Base-by-base conservation (phyloP, 2,329 filamentous ascomycete species). In the Penicillium sp. region DNA sequence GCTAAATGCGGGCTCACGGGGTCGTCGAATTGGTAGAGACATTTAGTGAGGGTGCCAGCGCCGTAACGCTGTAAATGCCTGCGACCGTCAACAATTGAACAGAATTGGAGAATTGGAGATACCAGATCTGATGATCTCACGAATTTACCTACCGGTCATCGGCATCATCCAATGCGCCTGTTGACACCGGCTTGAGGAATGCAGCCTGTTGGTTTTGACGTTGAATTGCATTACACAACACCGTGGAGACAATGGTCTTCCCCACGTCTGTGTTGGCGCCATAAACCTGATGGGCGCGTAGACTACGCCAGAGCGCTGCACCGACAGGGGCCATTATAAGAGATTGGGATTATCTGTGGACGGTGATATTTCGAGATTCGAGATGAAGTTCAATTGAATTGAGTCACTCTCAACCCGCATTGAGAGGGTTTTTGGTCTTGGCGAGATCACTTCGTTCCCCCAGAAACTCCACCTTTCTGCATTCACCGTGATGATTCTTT, bases 231-330 rank as follows among this genome's bases (percentile, higher is more conserved):
- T 83, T 85, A 69, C 84, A 88, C 3, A 95, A 77, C 11, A 91
- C 73, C 0, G 89, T 91, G 2, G 88, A 87, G 54, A 91, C 81
- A 30, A 95, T 83, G 0, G 90, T 95, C 77, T 95, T 95, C 60
- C 90, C 90, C 26, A 94, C 89, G 61, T 89, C 84, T 0, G 90
- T 94, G 65, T 93, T 94, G 43, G 90, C 88, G 27, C 90, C 90
- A 65, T 89, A 95, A 35, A 95, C 78, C 71, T 94, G 90, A 62
- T 89, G 83, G 11, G 84, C 79, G 57, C 84, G 83, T 50, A 92
- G 77, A 8, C 82, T 83, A 56, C 86, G 84, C 83, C 86, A 90
- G 35, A 91, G 78, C 44, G 84, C 77, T 48, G 84, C 80, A 44
- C 83, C 79, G 47, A 84, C 73, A 26, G 82, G 81, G 65, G 70